Evolutionary conservation across 2,329 filamentous ascomycete species (phyloP), one percentile per base, ranked within the genome.

Genomic region (Botrytis fragariae): DNA sequence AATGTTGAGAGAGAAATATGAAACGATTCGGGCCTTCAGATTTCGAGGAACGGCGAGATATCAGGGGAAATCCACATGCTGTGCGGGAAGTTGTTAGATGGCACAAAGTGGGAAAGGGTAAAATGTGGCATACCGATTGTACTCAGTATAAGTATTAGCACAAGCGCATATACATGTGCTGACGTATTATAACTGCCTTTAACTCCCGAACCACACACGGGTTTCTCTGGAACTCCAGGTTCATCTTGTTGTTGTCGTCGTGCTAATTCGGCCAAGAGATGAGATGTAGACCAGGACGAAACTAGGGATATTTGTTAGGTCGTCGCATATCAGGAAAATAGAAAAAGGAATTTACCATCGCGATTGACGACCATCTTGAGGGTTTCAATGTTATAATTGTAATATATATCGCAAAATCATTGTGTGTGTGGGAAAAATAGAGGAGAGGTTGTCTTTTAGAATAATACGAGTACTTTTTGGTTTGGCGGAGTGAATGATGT

Each of bases 1-100:
- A 92, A 83, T 94, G 92, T 75, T 89, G 84, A 3, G 86, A 88
- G 67, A 89, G 80, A 79, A 90, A 90, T 71, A 90, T 85, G 76
- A 82, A 78, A 73, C 77, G 76, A 54, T 77, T 75, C 5, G 79
- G 74, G 0, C 73, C 75, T 9, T 78, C 70, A 29, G 73, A 75
- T 68, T 79, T 79, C 7, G 80, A 79, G 3, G 79, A 75, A 74
- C 79, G 76, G 57, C 77, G 77, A 44, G 81, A 81, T 69, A 82
- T 72, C 4, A 81, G 70, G 63, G 81, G 81, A 35, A 82, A 80
- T 74, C 78, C 80, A 74, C 81, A 82, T 59, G 81, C 82, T 82
- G 61, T 61, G 35, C 22, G 25, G 9, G 54, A 44, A n/a, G 25
- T 57, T 20, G 44, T 69, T 69, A 69, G 71, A 51, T 32, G 39